phyloP scores from a whole-genome alignment of 306 rosid species.

The Trichosanthes truncata region DNA sequence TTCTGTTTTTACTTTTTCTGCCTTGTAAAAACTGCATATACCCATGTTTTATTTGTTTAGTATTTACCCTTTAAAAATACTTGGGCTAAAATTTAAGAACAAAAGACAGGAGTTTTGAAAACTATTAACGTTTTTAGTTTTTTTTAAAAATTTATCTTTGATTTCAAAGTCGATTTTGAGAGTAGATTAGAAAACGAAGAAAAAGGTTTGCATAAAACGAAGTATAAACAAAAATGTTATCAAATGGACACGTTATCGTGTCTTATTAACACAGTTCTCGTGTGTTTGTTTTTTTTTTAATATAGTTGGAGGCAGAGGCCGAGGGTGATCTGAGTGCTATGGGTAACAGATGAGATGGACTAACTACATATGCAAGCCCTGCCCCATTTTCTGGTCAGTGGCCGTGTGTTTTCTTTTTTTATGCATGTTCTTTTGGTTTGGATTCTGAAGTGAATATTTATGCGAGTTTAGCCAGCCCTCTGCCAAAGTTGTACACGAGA shows the following conservation, averaged over 20 bases:
- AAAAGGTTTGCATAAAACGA: neutral
- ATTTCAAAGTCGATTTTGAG: neutral
- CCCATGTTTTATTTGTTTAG: neutral
- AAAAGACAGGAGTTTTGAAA: neutral
- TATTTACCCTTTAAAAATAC: neutral
- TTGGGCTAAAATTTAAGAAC: neutral
- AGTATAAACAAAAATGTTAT: neutral
- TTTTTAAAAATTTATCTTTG: neutral
- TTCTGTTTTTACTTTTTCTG: neutral
- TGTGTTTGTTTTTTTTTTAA: neutral
- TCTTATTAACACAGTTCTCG: neutral
- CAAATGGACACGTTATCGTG: neutral
- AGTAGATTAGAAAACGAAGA: neutral
- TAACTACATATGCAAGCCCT: constrained; percentile 1
- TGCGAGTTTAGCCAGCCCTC: neutral
- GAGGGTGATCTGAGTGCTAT: neutral
- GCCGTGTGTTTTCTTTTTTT: neutral
- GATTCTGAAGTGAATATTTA: neutral
- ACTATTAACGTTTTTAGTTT: neutral
- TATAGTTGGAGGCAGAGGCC: constrained; percentile 7
- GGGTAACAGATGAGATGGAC: neutral
- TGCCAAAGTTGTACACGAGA: neutral
- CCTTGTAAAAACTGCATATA: neutral
- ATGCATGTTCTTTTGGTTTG: constrained; percentile 1
- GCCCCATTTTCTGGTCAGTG: neutral